These are phyloP conservation scores for Amoebophrya sp. DNA, from an alignment of 169 alveolate species.

Conservation along the genomic window DNA sequence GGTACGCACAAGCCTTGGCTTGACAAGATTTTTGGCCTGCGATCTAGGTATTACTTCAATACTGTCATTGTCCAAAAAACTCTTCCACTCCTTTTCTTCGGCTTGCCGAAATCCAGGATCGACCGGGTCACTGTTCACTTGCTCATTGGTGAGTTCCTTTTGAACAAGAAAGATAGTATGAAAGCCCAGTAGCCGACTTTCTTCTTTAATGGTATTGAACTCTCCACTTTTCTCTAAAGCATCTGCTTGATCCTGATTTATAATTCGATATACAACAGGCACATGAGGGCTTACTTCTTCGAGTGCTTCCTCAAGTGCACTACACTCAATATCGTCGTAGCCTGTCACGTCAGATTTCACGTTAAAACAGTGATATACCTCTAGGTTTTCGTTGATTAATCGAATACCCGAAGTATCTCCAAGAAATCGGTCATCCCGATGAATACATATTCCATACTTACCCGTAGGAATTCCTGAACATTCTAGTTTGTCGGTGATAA, in stretches of 20 bases:
- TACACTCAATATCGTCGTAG: background rate
- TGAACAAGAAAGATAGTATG: background rate
- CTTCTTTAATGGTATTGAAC: background rate
- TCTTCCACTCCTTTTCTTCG: background rate
- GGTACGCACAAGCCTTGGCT: background rate
- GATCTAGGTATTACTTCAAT: background rate
- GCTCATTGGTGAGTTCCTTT: background rate
- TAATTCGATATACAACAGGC: background rate
- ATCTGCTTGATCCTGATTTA: background rate
- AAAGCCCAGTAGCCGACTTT: background rate
- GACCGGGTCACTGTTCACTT: background rate
- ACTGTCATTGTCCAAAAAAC: background rate
- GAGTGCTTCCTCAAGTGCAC: background rate
- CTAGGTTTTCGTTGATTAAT: background rate
- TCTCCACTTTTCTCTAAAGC: background rate
- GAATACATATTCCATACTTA: background rate
- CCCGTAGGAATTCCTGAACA: background rate
- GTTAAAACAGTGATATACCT: background rate
- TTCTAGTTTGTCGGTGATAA: background rate
- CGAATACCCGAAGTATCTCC: background rate
- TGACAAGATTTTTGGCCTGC: background rate
- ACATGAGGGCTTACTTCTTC: background rate
- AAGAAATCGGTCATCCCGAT: background rate
- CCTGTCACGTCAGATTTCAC: too few relatives aligned
- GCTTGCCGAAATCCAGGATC: background rate